Evolutionary conservation across 768 basidiomycete genomes (phyloP).

Genomic region (Boletus barrowsii): DNA sequence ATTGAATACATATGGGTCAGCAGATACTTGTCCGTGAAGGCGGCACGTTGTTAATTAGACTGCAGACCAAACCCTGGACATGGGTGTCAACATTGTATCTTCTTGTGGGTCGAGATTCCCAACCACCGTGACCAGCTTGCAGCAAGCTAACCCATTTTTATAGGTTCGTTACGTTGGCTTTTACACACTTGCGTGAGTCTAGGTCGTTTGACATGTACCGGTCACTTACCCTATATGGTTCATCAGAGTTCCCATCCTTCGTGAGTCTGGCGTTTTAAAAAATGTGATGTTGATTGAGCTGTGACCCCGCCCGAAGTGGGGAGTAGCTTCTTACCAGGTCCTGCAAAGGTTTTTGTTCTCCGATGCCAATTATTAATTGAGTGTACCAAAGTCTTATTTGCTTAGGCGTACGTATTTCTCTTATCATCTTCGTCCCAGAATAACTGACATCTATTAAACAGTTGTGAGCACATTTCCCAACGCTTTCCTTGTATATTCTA

Average conservation of each 20-base stretch:
- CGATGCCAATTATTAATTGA: not conserved
- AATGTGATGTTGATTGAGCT: not conserved
- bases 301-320: not conserved
- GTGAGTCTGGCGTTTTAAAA: not conserved
- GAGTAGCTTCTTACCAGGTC: not conserved
- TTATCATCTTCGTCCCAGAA: not conserved
- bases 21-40: too few relatives aligned
- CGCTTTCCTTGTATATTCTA: not conserved
- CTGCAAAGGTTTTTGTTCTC: not conserved
- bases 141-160: not conserved
- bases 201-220: not conserved
- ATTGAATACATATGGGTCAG: not conserved
- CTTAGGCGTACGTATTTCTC: not conserved
- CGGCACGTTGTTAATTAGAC: too few relatives aligned
- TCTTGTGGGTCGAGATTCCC: too few relatives aligned
- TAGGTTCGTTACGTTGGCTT: slow-evolving; percentile 12
- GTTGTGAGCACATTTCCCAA: not conserved
- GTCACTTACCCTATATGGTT: not conserved
- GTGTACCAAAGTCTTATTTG: not conserved
- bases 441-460: not conserved
- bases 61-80: too few relatives aligned
- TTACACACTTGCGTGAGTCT: not conserved
- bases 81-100: too few relatives aligned
- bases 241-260: not conserved
- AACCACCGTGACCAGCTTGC: too few relatives aligned